Conservation (phyloP, 148 eudicot species). For the Chenopodium quinoa region DNA sequence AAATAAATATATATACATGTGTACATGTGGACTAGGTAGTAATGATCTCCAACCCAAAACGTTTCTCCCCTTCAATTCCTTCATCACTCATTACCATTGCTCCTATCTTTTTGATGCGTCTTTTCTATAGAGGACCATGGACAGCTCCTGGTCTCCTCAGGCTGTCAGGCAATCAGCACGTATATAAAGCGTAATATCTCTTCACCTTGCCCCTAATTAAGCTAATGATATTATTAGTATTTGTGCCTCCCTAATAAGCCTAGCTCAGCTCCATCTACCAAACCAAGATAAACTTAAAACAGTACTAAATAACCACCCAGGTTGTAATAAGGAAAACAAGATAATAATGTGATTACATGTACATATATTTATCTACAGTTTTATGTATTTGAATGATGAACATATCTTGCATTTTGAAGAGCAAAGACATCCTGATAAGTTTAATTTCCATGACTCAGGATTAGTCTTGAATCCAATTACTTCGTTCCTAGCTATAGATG, state of each 20-base stretch:
- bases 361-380: not conserved
- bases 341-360: not conserved
- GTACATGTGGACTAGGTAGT: too few relatives aligned
- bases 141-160: not conserved
- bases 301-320: not conserved
- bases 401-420: not conserved
- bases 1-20: too few relatives aligned
- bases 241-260: too few relatives aligned
- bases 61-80: not conserved
- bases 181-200: not conserved
- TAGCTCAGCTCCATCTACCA: too few relatives aligned
- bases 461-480: not conserved
- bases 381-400: not conserved
- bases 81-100: not conserved
- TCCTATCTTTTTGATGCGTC: not conserved
- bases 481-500: not conserved
- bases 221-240: too few relatives aligned
- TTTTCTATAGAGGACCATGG: not conserved
- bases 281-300: too few relatives aligned
- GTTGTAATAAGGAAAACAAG: not conserved
- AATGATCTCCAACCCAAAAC: too few relatives aligned
- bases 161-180: not conserved
- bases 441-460: not conserved
- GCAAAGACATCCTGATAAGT: not conserved
- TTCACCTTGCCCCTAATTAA: not conserved